These are phyloP conservation scores for Calocybe indica DNA, from an alignment of 768 basidiomycete genomes.

Conservation along the genomic window DNA sequence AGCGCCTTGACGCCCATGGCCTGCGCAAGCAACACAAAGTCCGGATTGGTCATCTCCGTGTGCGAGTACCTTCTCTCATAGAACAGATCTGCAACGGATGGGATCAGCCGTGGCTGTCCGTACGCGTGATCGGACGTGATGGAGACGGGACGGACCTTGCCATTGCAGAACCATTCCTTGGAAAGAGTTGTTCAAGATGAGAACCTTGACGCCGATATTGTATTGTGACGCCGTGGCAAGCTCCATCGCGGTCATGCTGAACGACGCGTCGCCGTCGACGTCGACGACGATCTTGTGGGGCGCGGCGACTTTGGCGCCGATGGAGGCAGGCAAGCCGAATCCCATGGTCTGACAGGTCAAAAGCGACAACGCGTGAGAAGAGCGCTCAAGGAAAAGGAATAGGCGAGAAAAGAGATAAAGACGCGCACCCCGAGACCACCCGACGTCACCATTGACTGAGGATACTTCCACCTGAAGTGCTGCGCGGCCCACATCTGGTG, in stretches of 20 bases:
- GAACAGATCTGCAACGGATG: constrained; percentile 63
- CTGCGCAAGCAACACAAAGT: constrained; percentile 85
- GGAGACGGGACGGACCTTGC: constrained; percentile 62
- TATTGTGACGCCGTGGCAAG: constrained; percentile 89
- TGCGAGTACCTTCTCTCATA: constrained; percentile 97
- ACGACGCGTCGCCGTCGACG: constrained; percentile 96
- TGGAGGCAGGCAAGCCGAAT: constrained; percentile 89
- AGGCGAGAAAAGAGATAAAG: neutral
- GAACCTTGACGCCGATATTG: constrained; percentile 90
- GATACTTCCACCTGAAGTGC: constrained; percentile 85
- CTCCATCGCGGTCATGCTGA: constrained; percentile 99
- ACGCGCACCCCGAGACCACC: constrained; percentile 86
- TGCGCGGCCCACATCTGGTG: constrained; percentile 99
- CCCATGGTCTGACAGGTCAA: constrained; percentile 79
- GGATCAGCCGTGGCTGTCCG: neutral
- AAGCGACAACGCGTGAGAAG: neutral
- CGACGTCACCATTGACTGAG: constrained; percentile 84
- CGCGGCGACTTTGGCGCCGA: constrained; percentile 95
- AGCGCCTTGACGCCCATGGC: constrained; percentile 94
- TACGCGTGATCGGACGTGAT: neutral
- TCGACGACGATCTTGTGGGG: constrained; percentile 93
- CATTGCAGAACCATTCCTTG: constrained; percentile 99
- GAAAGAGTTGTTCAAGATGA: constrained; percentile 94
- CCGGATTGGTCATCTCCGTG: constrained; percentile 92
- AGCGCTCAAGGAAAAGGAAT: constrained; percentile 4